Conservation (phyloP, 1,284 basidiomycete species). For the Cutaneotrichosporon arboriforme region DNA sequence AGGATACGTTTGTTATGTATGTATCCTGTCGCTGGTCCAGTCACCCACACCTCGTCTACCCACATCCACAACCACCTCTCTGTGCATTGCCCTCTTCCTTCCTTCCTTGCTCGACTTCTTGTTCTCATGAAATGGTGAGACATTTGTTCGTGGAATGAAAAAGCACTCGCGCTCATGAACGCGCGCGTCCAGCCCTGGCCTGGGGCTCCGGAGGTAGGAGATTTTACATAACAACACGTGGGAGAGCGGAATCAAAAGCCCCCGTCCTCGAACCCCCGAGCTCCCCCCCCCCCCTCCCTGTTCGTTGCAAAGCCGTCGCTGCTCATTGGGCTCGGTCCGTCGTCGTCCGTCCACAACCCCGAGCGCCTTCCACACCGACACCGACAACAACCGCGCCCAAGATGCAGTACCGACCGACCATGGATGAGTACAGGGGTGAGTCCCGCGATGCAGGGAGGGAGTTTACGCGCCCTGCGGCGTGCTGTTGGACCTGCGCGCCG, state of each 20-base stretch:
- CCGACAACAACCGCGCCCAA: slow-evolving; percentile 2
- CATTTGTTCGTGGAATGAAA: not conserved
- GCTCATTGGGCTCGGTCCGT: slow-evolving; percentile 12
- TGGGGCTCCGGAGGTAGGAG: too few relatives aligned
- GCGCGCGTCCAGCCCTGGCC: too few relatives aligned
- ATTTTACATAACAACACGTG: not conserved
- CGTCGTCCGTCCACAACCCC: slow-evolving; percentile 2
- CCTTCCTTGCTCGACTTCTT: too few relatives aligned
- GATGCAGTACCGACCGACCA: slow-evolving; percentile 26
- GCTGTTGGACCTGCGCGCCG: not conserved
- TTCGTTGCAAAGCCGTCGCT: slow-evolving; percentile 6
- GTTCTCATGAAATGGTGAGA: too few relatives aligned
- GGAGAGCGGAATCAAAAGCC: slow-evolving; percentile 9
- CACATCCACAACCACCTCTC: too few relatives aligned
- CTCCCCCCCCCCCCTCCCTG: not conserved
- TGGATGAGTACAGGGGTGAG: slow-evolving; percentile 38
- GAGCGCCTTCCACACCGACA: slow-evolving; percentile 1
- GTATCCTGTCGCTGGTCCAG: too few relatives aligned
- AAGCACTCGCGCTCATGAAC: not conserved
- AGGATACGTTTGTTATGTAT: too few relatives aligned
- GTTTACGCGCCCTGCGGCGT: not conserved
- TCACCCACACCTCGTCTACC: too few relatives aligned
- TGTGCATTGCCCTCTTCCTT: too few relatives aligned
- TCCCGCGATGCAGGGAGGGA: not conserved
- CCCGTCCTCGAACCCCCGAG: too few relatives aligned